These are phyloP conservation scores for Poa pratensis DNA, from an alignment of 176 grass and related monocot species.

Conservation along the genomic window DNA sequence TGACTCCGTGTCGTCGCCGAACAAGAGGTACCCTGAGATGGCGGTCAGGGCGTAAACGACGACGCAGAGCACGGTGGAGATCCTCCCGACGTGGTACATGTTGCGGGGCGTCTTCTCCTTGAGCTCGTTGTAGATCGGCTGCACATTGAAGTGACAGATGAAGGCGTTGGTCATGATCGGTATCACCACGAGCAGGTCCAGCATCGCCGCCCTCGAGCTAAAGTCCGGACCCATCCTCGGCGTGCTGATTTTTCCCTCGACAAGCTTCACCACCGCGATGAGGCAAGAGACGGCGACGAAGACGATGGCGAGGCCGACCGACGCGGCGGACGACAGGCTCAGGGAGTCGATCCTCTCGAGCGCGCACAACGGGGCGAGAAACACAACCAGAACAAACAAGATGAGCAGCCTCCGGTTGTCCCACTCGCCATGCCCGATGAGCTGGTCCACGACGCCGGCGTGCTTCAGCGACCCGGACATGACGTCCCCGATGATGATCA, in stretches of 20 bases:
- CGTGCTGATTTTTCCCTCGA: conserved; percentile 55
- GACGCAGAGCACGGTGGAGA: conserved; percentile 74
- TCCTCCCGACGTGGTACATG: conserved; percentile 84
- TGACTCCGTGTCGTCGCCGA: conserved; percentile 78
- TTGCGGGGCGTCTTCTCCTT: conserved; percentile 80
- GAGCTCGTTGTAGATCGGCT: conserved; percentile 97
- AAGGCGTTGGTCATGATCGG: conserved; percentile 98
- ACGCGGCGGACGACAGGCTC: conserved; percentile 82
- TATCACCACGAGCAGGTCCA: conserved; percentile 87
- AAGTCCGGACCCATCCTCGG: conserved; percentile 92
- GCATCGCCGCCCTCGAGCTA: conserved; percentile 61
- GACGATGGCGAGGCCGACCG: conserved; percentile 75
- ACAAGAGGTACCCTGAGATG: conserved; percentile 84
- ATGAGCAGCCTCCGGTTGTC: conserved; percentile 85
- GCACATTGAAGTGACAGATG: conserved; percentile 93
- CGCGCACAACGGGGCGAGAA: conserved; percentile 77
- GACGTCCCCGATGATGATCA: conserved; percentile 97
- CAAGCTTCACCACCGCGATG: conserved; percentile 76
- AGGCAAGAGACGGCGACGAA: conserved; percentile 82
- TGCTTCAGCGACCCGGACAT: conserved; percentile 91
- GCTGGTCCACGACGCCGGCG: conserved; percentile 80
- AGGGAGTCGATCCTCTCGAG: conserved; percentile 93
- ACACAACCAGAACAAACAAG: conserved; percentile 73
- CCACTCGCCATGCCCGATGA: conserved; percentile 86
- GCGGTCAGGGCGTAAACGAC: conserved; percentile 76